A percentile compares a stretch with the other conserved stretches of the same genome.
phyloP scores from a whole-genome alignment of 225 moss, liverwort and hornwort species.

The Pseudisothecium myosuroides region DNA sequence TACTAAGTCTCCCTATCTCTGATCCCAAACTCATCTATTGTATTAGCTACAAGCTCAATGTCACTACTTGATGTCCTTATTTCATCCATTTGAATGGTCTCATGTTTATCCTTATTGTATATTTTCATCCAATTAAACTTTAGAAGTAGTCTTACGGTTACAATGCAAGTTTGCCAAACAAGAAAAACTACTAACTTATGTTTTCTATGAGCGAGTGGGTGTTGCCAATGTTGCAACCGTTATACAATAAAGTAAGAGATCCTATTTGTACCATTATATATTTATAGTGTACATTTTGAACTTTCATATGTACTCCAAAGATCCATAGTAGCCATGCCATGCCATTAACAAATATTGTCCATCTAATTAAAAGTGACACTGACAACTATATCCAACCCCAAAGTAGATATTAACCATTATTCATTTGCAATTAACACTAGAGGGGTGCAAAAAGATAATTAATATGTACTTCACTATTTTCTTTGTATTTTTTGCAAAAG shows the following conservation, averaged over 20 bases:
- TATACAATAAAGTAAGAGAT: not conserved
- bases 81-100: not conserved
- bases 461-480: too few species aligned
- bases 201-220: not conserved
- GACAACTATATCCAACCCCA: not conserved
- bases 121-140: not conserved
- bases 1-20: not conserved
- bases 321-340: not conserved
- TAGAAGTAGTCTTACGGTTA: not conserved
- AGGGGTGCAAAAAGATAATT: not conserved
- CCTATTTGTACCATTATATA: not conserved
- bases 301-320: not conserved
- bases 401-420: not conserved
- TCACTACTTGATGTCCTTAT: not conserved
- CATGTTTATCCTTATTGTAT: accelerated
- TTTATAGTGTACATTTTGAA: not conserved
- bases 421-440: accelerated
- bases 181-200: not conserved
- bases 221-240: accelerated
- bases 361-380: not conserved
- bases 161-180: not conserved
- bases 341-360: not conserved
- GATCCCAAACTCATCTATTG: not conserved
- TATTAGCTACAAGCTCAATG: not conserved
- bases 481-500: too few species aligned